These are phyloP conservation scores for Candida namnaoensis DNA, from an alignment of 805 yeast genomes.

Conservation along the genomic window DNA sequence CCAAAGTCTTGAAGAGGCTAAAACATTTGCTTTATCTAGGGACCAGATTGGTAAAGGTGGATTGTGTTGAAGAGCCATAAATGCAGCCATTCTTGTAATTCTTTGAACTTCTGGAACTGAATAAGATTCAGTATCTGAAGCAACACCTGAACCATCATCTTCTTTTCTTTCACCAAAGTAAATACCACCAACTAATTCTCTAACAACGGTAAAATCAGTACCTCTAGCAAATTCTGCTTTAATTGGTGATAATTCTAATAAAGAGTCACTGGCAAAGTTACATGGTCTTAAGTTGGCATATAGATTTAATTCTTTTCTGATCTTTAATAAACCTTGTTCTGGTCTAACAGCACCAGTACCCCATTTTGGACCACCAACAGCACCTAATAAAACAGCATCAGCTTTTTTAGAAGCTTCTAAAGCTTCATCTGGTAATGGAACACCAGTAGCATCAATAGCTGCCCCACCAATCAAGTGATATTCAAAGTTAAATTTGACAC, in stretches of 20 bases:
- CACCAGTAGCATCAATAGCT: slow-evolving; percentile 95
- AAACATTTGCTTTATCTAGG: slow-evolving; percentile 93
- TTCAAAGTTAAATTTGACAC: slow-evolving; percentile 63
- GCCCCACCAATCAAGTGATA: slow-evolving; percentile 95
- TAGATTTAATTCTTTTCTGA: slow-evolving; percentile 87
- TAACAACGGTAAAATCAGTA: slow-evolving; percentile 85
- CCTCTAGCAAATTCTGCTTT: slow-evolving; percentile 81
- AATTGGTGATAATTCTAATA: slow-evolving; percentile 82
- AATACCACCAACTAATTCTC: slow-evolving; percentile 97
- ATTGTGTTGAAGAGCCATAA: slow-evolving; percentile 82
- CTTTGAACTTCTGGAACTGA: slow-evolving; percentile 89
- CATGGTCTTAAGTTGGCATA: slow-evolving; percentile 98
- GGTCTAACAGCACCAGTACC: slow-evolving; percentile 96
- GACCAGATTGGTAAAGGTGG: slow-evolving; percentile 97
- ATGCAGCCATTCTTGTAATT: slow-evolving; percentile 97
- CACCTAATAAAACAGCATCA: slow-evolving; percentile 94
- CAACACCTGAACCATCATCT: slow-evolving; percentile 79
- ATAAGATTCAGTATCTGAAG: slow-evolving; percentile 91
- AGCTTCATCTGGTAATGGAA: slow-evolving; percentile 80
- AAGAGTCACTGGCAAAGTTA: slow-evolving; percentile 78
- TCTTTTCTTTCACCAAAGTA: slow-evolving; percentile 95
- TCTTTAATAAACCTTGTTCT: slow-evolving; percentile 90
- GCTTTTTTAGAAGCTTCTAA: slow-evolving; percentile 77
- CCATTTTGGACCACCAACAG: slow-evolving; percentile 99
- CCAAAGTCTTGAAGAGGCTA: slow-evolving; percentile 96